A percentile compares a stretch with the other conserved stretches of the same genome.
Conservation (phyloP, 768 basidiomycete species). For the Tricholoma sp. region DNA sequence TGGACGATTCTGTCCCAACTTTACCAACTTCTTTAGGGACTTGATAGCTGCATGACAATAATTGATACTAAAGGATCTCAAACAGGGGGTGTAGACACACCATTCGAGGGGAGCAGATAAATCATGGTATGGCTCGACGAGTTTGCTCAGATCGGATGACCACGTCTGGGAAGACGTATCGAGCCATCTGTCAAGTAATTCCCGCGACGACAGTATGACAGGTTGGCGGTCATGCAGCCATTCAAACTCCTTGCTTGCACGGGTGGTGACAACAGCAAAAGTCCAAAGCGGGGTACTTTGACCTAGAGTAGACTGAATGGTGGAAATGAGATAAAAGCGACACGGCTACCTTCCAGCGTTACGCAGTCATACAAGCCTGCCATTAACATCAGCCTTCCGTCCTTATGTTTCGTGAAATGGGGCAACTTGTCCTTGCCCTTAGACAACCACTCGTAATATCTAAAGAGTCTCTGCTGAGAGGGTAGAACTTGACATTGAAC, state of each 20-base stretch:
- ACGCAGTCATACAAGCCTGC: slow-evolving; percentile 84
- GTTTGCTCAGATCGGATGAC: slow-evolving; percentile 51
- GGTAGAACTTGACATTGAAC: background rate
- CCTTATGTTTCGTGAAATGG: slow-evolving; percentile 70
- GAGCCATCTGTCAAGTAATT: slow-evolving; percentile 71
- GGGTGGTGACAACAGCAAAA: slow-evolving; percentile 87
- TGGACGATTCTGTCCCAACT: slow-evolving; percentile 77
- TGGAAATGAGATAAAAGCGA: background rate
- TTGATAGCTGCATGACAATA: slow-evolving; percentile 53
- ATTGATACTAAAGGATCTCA: background rate
- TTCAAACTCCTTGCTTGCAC: slow-evolving; percentile 57
- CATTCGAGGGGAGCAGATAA: slow-evolving; percentile 53
- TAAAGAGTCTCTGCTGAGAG: slow-evolving; percentile 19
- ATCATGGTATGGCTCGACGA: slow-evolving; percentile 60
- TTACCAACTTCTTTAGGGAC: slow-evolving; percentile 91
- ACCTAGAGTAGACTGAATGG: slow-evolving; percentile 28
- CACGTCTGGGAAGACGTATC: slow-evolving; percentile 67
- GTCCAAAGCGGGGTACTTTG: slow-evolving; percentile 61
- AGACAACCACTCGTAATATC: slow-evolving; percentile 94
- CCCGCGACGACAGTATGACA: slow-evolving; percentile 63
- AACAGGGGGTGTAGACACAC: slow-evolving; percentile 33
- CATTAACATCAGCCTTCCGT: slow-evolving; percentile 68
- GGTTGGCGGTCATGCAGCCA: slow-evolving; percentile 95
- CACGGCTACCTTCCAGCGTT: slow-evolving; percentile 50
- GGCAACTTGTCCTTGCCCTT: slow-evolving; percentile 78